Conservation (phyloP, 768 basidiomycete genomes). For the Sarcodon sp. region DNA sequence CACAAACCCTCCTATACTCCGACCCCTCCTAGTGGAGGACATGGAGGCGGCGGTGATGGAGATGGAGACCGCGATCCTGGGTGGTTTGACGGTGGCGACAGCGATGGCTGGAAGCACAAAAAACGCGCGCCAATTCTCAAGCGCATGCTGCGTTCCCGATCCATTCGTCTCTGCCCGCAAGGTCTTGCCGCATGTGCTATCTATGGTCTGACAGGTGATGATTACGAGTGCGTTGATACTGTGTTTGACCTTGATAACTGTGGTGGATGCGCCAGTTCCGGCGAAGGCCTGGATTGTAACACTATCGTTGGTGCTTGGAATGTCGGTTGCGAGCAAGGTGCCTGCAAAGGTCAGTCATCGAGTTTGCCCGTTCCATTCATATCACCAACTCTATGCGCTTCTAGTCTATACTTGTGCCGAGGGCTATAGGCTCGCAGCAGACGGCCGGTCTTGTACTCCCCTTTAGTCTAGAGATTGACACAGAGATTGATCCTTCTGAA, state of each 20-base stretch:
- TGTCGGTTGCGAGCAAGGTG: conserved; percentile 51
- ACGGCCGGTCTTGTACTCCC: conserved; percentile 29
- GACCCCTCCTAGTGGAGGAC: background rate
- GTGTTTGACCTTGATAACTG: conserved; percentile 54
- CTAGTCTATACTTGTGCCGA: conserved; percentile 37
- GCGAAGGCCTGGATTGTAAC: conserved; percentile 59
- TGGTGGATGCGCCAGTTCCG: conserved; percentile 60
- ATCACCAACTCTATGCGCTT: conserved; percentile 2
- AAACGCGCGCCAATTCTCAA: conserved; percentile 12
- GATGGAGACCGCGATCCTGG: background rate
- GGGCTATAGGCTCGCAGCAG: conserved; percentile 29
- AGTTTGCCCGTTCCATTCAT: background rate
- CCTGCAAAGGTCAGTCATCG: conserved; percentile 35
- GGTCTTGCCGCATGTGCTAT: conserved; percentile 48
- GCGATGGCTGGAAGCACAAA: conserved; percentile 4
- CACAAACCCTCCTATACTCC: conserved; percentile 22
- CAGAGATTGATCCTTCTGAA: background rate
- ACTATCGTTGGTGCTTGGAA: conserved; percentile 51
- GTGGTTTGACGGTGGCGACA: background rate
- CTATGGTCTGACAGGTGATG: conserved; percentile 21
- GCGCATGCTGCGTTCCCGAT: conserved; percentile 22
- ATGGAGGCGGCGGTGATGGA: background rate
- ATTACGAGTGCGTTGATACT: conserved; percentile 56
- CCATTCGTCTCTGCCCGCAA: conserved; percentile 33
- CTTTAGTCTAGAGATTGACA: conserved; percentile 11